Evolutionary conservation across 176 grass and related monocot species (phyloP).

Genomic region (Themeda triandra): DNA sequence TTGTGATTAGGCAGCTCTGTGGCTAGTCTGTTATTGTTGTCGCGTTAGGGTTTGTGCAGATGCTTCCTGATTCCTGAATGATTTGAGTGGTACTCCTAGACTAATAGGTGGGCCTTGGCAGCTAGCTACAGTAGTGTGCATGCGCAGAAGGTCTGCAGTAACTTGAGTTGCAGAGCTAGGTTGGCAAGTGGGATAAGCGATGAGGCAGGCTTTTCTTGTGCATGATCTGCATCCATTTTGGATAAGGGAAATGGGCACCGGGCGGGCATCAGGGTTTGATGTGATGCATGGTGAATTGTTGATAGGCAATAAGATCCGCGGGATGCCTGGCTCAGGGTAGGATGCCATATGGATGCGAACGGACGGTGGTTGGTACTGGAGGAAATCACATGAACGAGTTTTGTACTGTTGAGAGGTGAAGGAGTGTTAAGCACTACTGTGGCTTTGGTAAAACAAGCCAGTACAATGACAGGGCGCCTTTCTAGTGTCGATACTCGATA

Average conservation of each 20-base stretch:
- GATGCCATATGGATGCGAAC: background rate
- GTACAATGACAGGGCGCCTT: too few species aligned
- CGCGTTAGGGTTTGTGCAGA: slow-evolving; percentile 7
- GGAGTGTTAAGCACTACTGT: background rate
- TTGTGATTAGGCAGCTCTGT: slow-evolving; percentile 15
- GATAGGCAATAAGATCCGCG: background rate
- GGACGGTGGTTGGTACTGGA: background rate
- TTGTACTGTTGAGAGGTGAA: too few species aligned
- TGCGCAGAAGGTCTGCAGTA: background rate
- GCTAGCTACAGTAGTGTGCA: slow-evolving; percentile 23
- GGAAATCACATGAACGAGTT: background rate
- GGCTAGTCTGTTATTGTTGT: slow-evolving; percentile 13
- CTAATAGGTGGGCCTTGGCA: slow-evolving; percentile 6
- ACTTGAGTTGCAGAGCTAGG: background rate
- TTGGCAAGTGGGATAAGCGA: slow-evolving; percentile 11
- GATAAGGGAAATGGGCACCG: background rate
- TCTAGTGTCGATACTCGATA: background rate
- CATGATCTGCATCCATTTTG: slow-evolving; percentile 13
- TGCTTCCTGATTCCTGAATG: slow-evolving; percentile 47
- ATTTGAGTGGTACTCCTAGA: slow-evolving; percentile 18
- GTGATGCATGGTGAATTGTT: background rate
- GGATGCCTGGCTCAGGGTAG: background rate
- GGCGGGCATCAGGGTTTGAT: background rate
- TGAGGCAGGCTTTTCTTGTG: slow-evolving; percentile 25
- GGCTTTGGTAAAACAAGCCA: too few species aligned